phyloP scores from a whole-genome alignment of 2,329 filamentous ascomycete genomes.

The Esteya vermicola region DNA sequence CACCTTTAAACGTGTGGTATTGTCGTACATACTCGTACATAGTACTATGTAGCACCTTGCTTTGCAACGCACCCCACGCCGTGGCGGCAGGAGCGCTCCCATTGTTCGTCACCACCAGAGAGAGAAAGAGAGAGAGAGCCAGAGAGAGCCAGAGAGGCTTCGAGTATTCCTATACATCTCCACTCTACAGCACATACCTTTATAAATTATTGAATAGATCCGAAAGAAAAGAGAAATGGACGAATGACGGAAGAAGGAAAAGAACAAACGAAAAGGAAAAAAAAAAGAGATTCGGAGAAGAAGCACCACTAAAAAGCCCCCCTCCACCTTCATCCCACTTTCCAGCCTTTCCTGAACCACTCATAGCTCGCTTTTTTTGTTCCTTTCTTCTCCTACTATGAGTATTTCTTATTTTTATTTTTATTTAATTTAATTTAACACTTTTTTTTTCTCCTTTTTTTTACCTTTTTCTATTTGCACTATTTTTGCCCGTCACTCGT shows the following conservation, averaged over 20 bases:
- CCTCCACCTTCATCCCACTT: too few relatives aligned
- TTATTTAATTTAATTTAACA: too few relatives aligned
- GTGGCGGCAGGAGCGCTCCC: slow-evolving; percentile 6
- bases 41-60: too few relatives aligned
- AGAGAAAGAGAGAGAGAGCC: too few relatives aligned
- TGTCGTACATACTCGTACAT: too few relatives aligned
- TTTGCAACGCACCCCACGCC: slow-evolving; percentile 6
- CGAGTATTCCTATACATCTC: too few relatives aligned
- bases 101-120: background rate
- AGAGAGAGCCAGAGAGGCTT: background rate
- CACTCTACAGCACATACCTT: too few relatives aligned
- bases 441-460: slow-evolving; percentile 3
- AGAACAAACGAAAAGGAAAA: background rate
- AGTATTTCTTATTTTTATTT: slow-evolving; percentile 3
- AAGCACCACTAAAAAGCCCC: background rate
- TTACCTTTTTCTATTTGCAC: background rate
- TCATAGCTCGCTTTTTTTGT: slow-evolving; percentile 7
- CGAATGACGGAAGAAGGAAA: background rate
- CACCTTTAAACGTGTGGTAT: too few relatives aligned
- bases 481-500: too few relatives aligned
- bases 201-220: background rate
- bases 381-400: background rate
- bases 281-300: background rate
- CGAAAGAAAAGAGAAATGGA: background rate
- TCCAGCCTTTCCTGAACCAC: slow-evolving; percentile 10